phyloP scores from a whole-genome alignment of 129 eudicot genomes.

The Flaveria sonorensis region DNA sequence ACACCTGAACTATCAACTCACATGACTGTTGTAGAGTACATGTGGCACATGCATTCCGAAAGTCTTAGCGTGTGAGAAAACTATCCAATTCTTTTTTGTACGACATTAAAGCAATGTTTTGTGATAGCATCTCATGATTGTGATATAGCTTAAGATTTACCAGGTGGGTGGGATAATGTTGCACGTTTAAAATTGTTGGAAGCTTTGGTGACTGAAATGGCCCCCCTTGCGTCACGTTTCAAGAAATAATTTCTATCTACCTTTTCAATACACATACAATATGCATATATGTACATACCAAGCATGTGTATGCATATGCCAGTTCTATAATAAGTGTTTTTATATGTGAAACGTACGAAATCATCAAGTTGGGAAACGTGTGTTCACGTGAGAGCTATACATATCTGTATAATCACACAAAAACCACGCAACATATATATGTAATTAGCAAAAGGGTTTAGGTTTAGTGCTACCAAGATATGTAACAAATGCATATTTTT shows the following conservation, averaged over 20 bases:
- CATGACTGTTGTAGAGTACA: neutral
- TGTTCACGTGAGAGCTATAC: no score
- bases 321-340: no score
- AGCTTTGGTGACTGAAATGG: constrained; percentile 13
- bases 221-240: constrained; percentile 37
- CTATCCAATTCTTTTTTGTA: neutral
- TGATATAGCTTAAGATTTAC: constrained; percentile 29
- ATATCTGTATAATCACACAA: no score
- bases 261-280: neutral
- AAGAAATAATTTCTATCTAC: constrained; percentile 12
- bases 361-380: no score
- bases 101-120: neutral
- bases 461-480: no score
- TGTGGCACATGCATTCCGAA: constrained; percentile 7
- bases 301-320: neutral
- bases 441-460: no score
- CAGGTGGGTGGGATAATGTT: constrained; percentile 15
- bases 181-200: constrained; percentile 19
- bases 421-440: no score
- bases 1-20: no score
- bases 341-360: no score
- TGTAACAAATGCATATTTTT: no score
- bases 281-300: neutral
- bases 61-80: neutral
- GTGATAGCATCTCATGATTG: constrained; percentile 20